A percentile compares a stretch with the other conserved stretches of the same genome.
Evolutionary conservation across 2,329 filamentous ascomycete genomes (phyloP).

Genomic region (Talaromyces amestolkiae): DNA sequence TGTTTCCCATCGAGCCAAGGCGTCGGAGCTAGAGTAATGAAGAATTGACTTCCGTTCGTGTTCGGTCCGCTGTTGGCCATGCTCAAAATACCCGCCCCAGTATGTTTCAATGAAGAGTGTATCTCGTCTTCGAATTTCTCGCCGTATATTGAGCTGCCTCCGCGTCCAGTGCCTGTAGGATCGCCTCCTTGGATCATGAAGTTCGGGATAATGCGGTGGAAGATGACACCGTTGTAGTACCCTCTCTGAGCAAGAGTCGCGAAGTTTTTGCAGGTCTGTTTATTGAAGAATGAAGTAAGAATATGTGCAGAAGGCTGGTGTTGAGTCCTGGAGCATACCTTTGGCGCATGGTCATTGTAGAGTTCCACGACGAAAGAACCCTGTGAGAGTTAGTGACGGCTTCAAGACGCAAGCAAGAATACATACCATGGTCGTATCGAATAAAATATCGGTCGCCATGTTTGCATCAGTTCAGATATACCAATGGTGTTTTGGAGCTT

Average conservation of each 20-base stretch:
- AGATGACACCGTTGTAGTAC: conserved; percentile 82
- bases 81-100: conserved; percentile 85
- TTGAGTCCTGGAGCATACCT: conserved; percentile 36
- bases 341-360: conserved; percentile 83
- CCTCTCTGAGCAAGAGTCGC: conserved; percentile 71
- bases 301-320: background rate
- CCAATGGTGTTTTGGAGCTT: background rate
- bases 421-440: conserved; percentile 81
- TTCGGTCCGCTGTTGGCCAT: conserved; percentile 96
- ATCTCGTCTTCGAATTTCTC: conserved; percentile 96
- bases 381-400: conserved; percentile 46
- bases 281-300: conserved; percentile 22
- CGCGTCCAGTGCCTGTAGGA: conserved; percentile 87
- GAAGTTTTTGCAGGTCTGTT: conserved; percentile 81
- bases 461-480: conserved; percentile 17
- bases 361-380: conserved; percentile 84
- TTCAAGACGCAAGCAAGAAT: background rate
- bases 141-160: conserved; percentile 85
- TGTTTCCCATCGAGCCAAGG: conserved; percentile 98
- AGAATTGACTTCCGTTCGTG: conserved; percentile 95
- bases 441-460: conserved; percentile 74
- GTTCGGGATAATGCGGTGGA: conserved; percentile 91
- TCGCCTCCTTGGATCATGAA: conserved; percentile 98
- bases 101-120: conserved; percentile 73
- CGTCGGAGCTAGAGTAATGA: conserved; percentile 88